Base-by-base conservation (phyloP, 257 asterid genomes). In the Fraxinus excelsior region DNA sequence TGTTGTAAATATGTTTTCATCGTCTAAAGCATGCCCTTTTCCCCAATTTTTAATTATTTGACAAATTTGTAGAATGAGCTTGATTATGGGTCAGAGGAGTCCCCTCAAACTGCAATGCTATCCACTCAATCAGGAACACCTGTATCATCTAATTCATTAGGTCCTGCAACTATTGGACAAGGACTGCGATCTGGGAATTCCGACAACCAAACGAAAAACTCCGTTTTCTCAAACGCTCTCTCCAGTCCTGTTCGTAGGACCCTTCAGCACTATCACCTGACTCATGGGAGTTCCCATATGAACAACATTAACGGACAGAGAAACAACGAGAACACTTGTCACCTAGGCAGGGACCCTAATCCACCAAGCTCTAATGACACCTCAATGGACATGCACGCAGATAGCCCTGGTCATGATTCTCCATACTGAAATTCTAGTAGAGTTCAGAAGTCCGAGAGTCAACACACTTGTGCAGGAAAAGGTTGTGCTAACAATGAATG, bases 361-460 rank as follows among this genome's bases (percentile, higher is more conserved):
- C 85, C 84, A 21, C 91, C 81, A 19, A 82, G 86, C 78, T 89
- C 87, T 16, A 89, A 86, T 5, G 92, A 89, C 71, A 79, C 89
- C 40, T 86, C 89, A 29, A 89, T 89, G 94, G 94, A 89, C 75
- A 89, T 89, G 89, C 94, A 89, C 38, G 81, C 90, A 2, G 92
- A 89, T 78, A 87, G 92, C 84, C 92, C 94, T 7, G 82, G 84
- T 31, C 88, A 88, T 8, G 93, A 88, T 80, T 88, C 91, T 72
- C 89, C 88, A 66, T 86, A 87, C 79, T 79, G 80, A 81, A 78
- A 74, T 31, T 64, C 65, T 18, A 37, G n/a, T 21, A 7, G 12
- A 29, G 32, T 60, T 60, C 67, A 60, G 67, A 60, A 21, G 67
- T 23, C 67, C 5, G 14, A 25, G 31, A 23, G 14, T 60, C 5